A percentile compares a stretch with the other conserved stretches of the same genome.
Conservation (phyloP, 2,329 filamentous ascomycete species). For the Aureobasidium subglaciale region DNA sequence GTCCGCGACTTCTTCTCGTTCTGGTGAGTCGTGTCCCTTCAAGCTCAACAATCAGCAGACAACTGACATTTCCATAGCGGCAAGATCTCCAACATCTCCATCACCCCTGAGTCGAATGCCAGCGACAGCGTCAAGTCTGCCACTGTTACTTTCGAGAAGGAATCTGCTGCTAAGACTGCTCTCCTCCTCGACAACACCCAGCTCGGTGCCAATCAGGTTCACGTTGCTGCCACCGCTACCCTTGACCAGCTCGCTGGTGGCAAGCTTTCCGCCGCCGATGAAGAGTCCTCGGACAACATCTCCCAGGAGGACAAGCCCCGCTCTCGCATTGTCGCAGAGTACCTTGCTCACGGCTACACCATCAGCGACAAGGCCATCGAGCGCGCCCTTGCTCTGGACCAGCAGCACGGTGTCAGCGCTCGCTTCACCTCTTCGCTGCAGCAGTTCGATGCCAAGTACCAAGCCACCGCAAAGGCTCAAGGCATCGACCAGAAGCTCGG, state of each 20-base stretch:
- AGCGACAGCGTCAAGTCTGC: slow-evolving; percentile 67
- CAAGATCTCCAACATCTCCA: slow-evolving; percentile 79
- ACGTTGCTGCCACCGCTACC: slow-evolving; percentile 67
- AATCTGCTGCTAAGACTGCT: slow-evolving; percentile 92
- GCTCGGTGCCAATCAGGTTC: slow-evolving; percentile 67
- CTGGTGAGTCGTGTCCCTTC: slow-evolving; percentile 51
- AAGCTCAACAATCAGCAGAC: background rate
- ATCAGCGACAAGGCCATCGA: slow-evolving; percentile 72
- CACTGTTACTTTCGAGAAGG: slow-evolving; percentile 93
- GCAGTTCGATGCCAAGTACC: slow-evolving; percentile 75
- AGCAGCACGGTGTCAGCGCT: slow-evolving; percentile 76
- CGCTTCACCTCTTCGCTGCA: slow-evolving; percentile 72
- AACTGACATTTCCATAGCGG: slow-evolving; percentile 49
- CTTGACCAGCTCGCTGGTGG: slow-evolving; percentile 57
- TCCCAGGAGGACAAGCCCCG: slow-evolving; percentile 96
- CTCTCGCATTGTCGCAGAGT: slow-evolving; percentile 88
- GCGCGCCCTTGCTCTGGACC: slow-evolving; percentile 77
- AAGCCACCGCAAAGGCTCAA: slow-evolving; percentile 79
- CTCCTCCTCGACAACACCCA: slow-evolving; percentile 96
- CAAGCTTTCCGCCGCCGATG: slow-evolving; percentile 49
- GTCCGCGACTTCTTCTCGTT: slow-evolving; percentile 97
- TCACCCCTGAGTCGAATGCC: slow-evolving; percentile 53
- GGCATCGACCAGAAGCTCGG: slow-evolving; percentile 79
- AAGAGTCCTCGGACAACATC: slow-evolving; percentile 59
- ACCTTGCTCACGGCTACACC: slow-evolving; percentile 89